These are phyloP conservation scores for Eutrema heterophyllum DNA, from an alignment of 345 rosid genomes.

Conservation along the genomic window DNA sequence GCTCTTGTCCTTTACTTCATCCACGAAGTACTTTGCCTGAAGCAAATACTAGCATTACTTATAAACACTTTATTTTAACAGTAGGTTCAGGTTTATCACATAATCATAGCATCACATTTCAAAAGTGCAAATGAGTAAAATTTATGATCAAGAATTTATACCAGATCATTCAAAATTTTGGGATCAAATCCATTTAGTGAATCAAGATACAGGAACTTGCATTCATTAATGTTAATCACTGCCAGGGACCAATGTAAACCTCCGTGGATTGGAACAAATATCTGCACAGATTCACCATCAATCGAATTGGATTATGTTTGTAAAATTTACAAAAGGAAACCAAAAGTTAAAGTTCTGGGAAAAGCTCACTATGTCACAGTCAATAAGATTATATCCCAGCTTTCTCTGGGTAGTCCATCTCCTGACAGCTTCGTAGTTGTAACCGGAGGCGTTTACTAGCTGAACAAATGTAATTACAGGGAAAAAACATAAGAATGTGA, in stretches of 20 bases:
- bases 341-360: not conserved
- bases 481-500: not conserved
- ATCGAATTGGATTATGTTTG: not conserved
- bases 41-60: not conserved
- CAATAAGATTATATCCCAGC: constrained; percentile 67
- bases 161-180: constrained; percentile 47
- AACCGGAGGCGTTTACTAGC: constrained; percentile 43
- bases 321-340: not conserved
- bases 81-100: not conserved
- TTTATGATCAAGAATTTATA: constrained; percentile 26
- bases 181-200: constrained; percentile 61
- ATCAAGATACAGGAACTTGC: constrained; percentile 86
- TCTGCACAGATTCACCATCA: constrained; percentile 38
- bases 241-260: constrained; percentile 88
- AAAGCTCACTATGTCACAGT: constrained; percentile 69
- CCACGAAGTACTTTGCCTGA: constrained; percentile 72
- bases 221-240: constrained; percentile 67
- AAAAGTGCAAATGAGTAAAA: not conserved
- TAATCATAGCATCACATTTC: not conserved
- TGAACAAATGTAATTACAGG: constrained; percentile 26
- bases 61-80: not conserved
- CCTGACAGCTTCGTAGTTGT: constrained; percentile 65
- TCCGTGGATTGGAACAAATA: constrained; percentile 87
- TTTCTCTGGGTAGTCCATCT: constrained; percentile 82
- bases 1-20: constrained; percentile 83